A percentile compares a stretch with the other conserved stretches of the same genome.
Evolutionary conservation across 2,329 filamentous ascomycete species (phyloP).

Genomic region (Fusarium sulawesiense): DNA sequence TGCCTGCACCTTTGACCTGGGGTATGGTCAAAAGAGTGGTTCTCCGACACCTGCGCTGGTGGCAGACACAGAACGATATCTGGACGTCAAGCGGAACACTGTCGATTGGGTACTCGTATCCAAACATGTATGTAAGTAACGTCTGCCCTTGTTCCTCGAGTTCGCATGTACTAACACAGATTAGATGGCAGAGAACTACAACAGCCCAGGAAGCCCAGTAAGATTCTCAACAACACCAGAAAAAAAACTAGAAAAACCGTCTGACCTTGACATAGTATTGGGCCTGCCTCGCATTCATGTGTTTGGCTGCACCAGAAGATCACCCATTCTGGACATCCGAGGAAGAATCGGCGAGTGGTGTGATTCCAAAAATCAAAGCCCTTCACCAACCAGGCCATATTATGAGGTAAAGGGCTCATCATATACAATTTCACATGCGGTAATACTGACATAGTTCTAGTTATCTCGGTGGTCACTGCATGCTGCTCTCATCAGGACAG

Average conservation of each 20-base stretch:
- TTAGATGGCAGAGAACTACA: conserved; percentile 83
- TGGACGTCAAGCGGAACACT: conserved; percentile 81
- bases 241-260: conserved; percentile 36
- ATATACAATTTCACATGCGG: background rate
- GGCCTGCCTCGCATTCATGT: conserved; percentile 82
- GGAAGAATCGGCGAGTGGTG: conserved; percentile 69
- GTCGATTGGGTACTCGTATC: conserved; percentile 81
- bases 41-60: conserved; percentile 80
- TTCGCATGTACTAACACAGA: conserved; percentile 29
- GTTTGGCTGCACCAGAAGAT: conserved; percentile 73
- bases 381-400: conserved; percentile 79
- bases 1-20: conserved; percentile 79
- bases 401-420: conserved; percentile 57
- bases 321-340: conserved; percentile 81
- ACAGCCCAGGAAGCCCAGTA: conserved; percentile 75
- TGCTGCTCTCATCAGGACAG: conserved; percentile 80
- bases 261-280: conserved; percentile 67
- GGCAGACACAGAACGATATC: conserved; percentile 79
- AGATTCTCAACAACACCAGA: conserved; percentile 27
- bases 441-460: conserved; percentile 49
- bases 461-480: conserved; percentile 77
- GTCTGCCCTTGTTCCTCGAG: background rate
- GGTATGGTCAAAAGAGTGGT: conserved; percentile 82
- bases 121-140: conserved; percentile 74
- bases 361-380: conserved; percentile 68